Evolutionary conservation across 202 grass and related monocot species (phyloP).

Genomic region (Digitaria exilis): DNA sequence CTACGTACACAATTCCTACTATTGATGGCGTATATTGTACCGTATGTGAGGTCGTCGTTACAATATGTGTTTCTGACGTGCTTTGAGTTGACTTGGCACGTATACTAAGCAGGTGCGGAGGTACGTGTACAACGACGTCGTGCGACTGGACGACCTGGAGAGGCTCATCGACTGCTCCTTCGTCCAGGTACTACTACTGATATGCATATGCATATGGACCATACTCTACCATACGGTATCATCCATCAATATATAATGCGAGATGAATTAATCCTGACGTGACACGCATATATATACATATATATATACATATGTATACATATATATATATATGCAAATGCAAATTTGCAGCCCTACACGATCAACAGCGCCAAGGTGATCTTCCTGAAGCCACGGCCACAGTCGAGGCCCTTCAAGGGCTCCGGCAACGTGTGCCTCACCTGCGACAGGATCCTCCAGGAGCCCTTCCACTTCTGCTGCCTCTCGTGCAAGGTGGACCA

Average conservation of each 20-base stretch:
- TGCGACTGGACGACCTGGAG: conserved; percentile 90
- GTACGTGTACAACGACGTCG: conserved; percentile 99
- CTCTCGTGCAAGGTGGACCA: conserved; percentile 99
- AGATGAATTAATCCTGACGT: not conserved
- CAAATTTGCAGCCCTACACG: conserved; percentile 74
- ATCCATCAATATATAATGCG: no score
- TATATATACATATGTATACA: no score
- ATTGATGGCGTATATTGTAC: no score
- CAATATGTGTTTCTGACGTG: not conserved
- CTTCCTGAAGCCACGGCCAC: conserved; percentile 93
- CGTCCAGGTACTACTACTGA: conserved; percentile 55
- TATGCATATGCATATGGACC: no score
- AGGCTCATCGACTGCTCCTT: conserved; percentile 98
- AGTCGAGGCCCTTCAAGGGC: conserved; percentile 99
- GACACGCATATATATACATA: not conserved
- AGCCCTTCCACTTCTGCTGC: conserved; percentile 98
- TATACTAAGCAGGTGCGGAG: conserved; percentile 62
- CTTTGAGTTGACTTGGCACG: not conserved
- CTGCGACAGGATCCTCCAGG: conserved; percentile 95
- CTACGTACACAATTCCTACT: no score
- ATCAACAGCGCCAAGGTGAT: conserved; percentile 99
- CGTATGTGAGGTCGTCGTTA: not conserved
- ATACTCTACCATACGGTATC: no score
- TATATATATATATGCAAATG: not conserved
- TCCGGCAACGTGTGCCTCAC: conserved; percentile 92